Base-by-base conservation (phyloP, 805 yeast species). In the Yamadazyma endophytica region DNA sequence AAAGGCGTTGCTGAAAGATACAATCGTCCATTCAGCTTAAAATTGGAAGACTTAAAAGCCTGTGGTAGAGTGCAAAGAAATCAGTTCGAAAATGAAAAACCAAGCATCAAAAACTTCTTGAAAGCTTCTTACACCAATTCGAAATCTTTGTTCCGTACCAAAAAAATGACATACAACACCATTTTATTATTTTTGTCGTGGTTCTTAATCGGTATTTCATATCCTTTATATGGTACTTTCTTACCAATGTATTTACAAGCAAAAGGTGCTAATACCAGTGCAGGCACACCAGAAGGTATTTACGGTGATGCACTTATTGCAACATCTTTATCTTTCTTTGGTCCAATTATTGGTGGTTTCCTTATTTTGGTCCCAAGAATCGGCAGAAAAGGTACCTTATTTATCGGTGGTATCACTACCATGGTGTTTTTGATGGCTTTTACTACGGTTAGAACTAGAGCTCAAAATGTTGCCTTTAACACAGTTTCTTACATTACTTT, bases 381-480 rank as follows among this genome's bases (percentile, higher is more conserved):
- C 15, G 80, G 82, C 6, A 61, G 82, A 50, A 64, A 73, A 46
- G 82, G 82, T n/a, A 67, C 79, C 0, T 60, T 77, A 68, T 55
- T 58, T 3, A 55, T 72, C 33, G 79, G 82, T 20, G 72, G 77
- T 3, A 13, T 77, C 3, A 42, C 70, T 17, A 60, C 77, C 1
- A 77, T 77, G 70, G 74, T 73, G 2, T 64, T 78, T 31, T 49
- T 79, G 31, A 76, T 77, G 50, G 80, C 77, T 26, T 77, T 75
- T 47, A 78, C 84, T 12, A 68, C 77, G 1, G 77, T 75, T 11
- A 65, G 70, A 50, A 69, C 78, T 0, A 58, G 71, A 31, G 54
- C 66, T 20, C 55, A 59, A 13, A 50, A 58, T 41, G 50, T 58
- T 31, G 67, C 54, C 4, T 73, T 63, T 46, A 74, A 73, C 43